Evolutionary conservation across 352 stramenopile genomes (phyloP).

Genomic region (Pythium periplocum): DNA sequence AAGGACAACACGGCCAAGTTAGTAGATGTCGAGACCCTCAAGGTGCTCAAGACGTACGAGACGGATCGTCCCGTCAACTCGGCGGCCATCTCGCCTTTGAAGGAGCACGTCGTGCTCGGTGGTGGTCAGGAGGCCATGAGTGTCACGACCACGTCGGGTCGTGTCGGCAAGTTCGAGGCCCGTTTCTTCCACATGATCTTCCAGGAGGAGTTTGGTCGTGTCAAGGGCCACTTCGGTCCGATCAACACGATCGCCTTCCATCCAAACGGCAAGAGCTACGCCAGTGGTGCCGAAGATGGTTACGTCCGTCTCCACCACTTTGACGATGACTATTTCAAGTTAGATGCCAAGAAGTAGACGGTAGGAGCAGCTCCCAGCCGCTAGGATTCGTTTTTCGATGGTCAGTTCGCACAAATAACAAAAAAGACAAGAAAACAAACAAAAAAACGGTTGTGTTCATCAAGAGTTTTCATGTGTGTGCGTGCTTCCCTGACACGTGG

Average conservation of each 20-base stretch:
- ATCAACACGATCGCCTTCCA: slow-evolving; percentile 99
- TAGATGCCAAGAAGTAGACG: slow-evolving; percentile 30
- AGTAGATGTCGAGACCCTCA: slow-evolving; percentile 93
- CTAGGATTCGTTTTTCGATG: not conserved
- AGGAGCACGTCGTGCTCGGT: slow-evolving; percentile 95
- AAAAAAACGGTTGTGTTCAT: too few relatives aligned
- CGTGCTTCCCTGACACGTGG: not conserved
- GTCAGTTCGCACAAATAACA: too few relatives aligned
- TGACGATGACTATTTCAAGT: slow-evolving; percentile 96
- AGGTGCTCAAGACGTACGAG: slow-evolving; percentile 97
- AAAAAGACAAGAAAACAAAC: too few relatives aligned
- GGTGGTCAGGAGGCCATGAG: slow-evolving; percentile 98
- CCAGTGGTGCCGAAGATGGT: slow-evolving; percentile 97
- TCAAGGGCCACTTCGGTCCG: slow-evolving; percentile 99
- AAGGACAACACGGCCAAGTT: slow-evolving; percentile 98
- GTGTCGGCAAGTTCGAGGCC: slow-evolving; percentile 92
- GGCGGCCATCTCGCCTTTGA: slow-evolving; percentile 95
- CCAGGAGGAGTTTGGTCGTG: slow-evolving; percentile 97
- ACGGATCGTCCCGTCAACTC: slow-evolving; percentile 98
- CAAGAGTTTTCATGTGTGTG: not conserved
- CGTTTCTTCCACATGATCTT: slow-evolving; percentile 99
- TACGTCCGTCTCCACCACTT: slow-evolving; percentile 98
- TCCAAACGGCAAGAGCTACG: slow-evolving; percentile 97
- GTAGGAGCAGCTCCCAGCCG: not conserved
- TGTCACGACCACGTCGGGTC: slow-evolving; percentile 95